phyloP scores from a whole-genome alignment of 2,329 filamentous ascomycete species.

The Cyphellophora attinorum region DNA sequence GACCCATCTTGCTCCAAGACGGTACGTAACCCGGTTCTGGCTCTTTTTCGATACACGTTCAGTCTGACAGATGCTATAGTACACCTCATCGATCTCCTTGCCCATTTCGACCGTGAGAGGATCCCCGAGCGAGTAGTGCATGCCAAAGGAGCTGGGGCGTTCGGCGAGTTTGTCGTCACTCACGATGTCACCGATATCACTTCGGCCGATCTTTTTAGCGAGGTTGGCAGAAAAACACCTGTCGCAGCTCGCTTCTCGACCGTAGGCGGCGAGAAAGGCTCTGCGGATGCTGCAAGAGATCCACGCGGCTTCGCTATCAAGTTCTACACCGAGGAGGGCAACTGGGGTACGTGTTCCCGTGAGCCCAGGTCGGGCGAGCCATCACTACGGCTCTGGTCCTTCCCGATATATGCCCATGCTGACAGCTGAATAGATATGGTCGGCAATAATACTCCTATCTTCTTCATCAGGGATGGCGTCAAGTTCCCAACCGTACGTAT shows the following conservation, averaged over 20 bases:
- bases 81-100: conserved; percentile 52
- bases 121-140: conserved; percentile 55
- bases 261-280: conserved; percentile 36
- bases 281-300: conserved; percentile 39
- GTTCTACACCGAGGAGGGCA: conserved; percentile 44
- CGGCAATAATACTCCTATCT: too few species aligned
- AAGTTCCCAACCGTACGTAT: too few species aligned
- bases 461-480: conserved; percentile 62
- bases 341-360: conserved; percentile 20
- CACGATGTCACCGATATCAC: conserved; percentile 49
- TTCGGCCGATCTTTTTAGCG: conserved; percentile 43
- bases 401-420: too few species aligned
- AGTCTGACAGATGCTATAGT: too few species aligned
- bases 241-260: conserved; percentile 40
- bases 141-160: conserved; percentile 49
- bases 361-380: too few species aligned
- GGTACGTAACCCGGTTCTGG: too few species aligned
- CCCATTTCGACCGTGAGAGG: conserved; percentile 53
- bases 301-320: conserved; percentile 42
- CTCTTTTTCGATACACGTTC: too few species aligned
- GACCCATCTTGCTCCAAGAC: conserved; percentile 42
- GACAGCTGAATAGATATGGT: too few species aligned
- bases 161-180: conserved; percentile 53
- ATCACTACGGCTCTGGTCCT: too few species aligned
- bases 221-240: conserved; percentile 44